Conservation (phyloP, 1,139 yeast species). For the Scheffersomyces insectosa region DNA sequence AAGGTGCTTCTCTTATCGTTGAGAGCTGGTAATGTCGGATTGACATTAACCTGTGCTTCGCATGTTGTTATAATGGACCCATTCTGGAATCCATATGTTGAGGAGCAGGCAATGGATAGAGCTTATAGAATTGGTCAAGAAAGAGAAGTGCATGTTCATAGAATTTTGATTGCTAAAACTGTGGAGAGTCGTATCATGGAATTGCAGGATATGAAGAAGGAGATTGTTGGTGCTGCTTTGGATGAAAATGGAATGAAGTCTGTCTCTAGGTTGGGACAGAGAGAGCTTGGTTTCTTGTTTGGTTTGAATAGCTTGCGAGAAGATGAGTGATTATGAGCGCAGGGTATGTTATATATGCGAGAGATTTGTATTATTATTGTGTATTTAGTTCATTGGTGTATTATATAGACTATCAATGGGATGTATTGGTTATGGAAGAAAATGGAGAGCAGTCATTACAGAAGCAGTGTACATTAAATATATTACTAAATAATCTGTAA, state of each 20-base stretch:
- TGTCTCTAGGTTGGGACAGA: slow-evolving; percentile 64
- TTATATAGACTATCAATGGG: no score
- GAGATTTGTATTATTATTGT: neutral
- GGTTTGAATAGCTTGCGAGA: slow-evolving; percentile 50
- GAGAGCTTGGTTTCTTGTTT: slow-evolving; percentile 77
- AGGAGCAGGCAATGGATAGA: slow-evolving; percentile 94
- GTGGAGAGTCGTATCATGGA: slow-evolving; percentile 86
- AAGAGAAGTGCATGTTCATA: slow-evolving; percentile 70
- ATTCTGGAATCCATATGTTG: slow-evolving; percentile 96
- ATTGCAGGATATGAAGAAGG: slow-evolving; percentile 72
- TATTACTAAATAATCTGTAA: no score
- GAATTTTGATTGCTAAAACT: slow-evolving; percentile 63
- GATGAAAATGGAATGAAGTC: slow-evolving; percentile 73
- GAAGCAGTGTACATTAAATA: no score
- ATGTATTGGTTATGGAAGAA: no score
- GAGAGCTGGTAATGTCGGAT: slow-evolving; percentile 91
- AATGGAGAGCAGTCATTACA: no score
- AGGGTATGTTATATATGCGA: neutral
- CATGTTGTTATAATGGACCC: slow-evolving; percentile 91
- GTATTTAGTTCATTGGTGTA: neutral
- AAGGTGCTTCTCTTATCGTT: slow-evolving; percentile 70
- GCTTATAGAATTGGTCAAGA: slow-evolving; percentile 92
- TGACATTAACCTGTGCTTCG: slow-evolving; percentile 89
- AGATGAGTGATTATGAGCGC: neutral
- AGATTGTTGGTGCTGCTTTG: slow-evolving; percentile 72